Evolutionary conservation across 148 eudicot species (phyloP).

Genomic region (Limonium bicolor): DNA sequence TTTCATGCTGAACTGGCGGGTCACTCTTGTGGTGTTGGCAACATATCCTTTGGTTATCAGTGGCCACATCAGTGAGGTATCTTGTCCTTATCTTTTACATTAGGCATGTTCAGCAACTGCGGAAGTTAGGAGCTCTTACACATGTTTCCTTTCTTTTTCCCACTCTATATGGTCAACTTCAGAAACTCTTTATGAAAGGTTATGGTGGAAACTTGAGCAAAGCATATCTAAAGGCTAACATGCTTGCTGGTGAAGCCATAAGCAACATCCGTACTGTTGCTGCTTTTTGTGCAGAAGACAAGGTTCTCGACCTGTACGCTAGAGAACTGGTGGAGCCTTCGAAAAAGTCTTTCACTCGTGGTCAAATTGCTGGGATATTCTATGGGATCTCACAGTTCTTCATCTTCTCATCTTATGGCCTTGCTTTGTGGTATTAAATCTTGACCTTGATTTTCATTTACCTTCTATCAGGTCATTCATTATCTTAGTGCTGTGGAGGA

Average conservation of each 20-base stretch:
- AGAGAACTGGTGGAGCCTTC: conserved; percentile 78
- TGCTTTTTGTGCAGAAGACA: conserved; percentile 81
- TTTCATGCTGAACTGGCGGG: conserved; percentile 84
- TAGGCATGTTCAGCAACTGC: no score
- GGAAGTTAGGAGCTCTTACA: no score
- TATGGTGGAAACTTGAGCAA: conserved; percentile 92
- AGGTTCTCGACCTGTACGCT: conserved; percentile 64
- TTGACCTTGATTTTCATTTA: not conserved
- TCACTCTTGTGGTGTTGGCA: conserved; percentile 73
- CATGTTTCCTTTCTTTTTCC: no score
- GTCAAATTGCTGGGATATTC: conserved; percentile 87
- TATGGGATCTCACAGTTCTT: conserved; percentile 90
- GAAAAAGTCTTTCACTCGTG: conserved; percentile 65
- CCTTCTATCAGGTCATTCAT: not conserved
- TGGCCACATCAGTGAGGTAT: conserved; percentile 95
- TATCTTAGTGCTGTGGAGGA: not conserved
- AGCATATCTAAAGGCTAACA: conserved; percentile 87
- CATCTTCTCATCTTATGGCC: conserved; percentile 93
- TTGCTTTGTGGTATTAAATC: conserved; percentile 70
- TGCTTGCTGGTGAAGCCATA: conserved; percentile 97
- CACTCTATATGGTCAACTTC: not conserved
- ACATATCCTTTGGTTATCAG: conserved; percentile 80
- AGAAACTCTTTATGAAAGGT: conserved; percentile 98
- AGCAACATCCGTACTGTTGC: conserved; percentile 91
- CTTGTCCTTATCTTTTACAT: conserved; percentile 3